Base-by-base conservation (phyloP, 345 rosid species). In the Schrenkiella parvula region DNA sequence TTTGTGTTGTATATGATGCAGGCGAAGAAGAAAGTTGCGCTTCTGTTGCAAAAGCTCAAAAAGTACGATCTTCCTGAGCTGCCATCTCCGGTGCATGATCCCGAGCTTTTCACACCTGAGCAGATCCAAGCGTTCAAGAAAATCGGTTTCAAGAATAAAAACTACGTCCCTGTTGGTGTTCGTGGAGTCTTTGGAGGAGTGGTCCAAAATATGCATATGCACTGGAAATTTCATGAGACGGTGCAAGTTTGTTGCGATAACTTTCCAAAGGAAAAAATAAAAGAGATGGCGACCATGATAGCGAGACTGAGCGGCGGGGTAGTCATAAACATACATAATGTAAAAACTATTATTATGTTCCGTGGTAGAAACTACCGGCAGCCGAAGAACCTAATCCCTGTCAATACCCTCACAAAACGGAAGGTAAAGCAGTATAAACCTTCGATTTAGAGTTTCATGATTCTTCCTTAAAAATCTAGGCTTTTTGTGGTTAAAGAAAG, bases 131-230 rank as follows among this genome's bases (percentile, higher is more conserved):
- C 95, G 23, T 87, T 59, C 43, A 93, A 89, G 82, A 93, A 91
- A 83, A 85, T 93, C 32, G 97, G 98, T 54, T 89, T 89, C 73
- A 89, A 74, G 81, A 93, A 93, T 68, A 93, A 83, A 68, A 91
- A 93, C 63, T 93, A 93, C 66, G 97, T 91, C 19, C 97, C 97
- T 29, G 98, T 93, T 42, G 98, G 98, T 83, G 93, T 91, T 37
- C 90, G 98, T 70, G 98, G 98, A 55, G 98, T 93, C 64, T 93
- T 93, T 80, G 96, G 97, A 66, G 98, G 98, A 64, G 98, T 91
- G 25, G 97, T 93, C 5, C 98, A 91, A 64, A 93, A 93, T 78
- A 89, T 93, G 97, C 98, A 93, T 84, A 83, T 93, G 68, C 98
- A 93, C 50, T 93, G 97, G 98, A 93, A 93, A 83, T 93, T 93